A percentile compares a stretch with the other conserved stretches of the same genome.
Evolutionary conservation across 169 alveolate species (phyloP).

Genomic region (Plasmodium relictum): DNA sequence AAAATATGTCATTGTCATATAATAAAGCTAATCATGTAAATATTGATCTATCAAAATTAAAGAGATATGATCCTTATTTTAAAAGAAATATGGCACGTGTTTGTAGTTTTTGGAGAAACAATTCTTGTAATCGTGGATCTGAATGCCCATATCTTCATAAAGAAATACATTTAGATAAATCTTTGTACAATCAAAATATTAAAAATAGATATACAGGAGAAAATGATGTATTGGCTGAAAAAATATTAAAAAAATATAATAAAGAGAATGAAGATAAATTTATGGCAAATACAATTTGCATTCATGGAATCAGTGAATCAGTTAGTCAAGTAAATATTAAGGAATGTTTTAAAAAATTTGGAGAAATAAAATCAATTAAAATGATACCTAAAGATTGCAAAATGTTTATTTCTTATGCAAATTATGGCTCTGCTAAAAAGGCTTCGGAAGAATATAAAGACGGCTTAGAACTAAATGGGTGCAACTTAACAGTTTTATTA

Average conservation of each 20-base stretch:
- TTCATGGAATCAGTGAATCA: constrained; percentile 63
- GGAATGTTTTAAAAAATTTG: constrained; percentile 73
- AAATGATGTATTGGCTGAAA: constrained; percentile 84
- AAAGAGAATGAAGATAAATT: constrained; percentile 26
- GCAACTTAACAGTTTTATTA: constrained; percentile 33
- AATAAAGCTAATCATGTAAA: constrained; percentile 49
- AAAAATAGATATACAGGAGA: constrained; percentile 84
- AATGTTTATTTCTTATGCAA: constrained; percentile 58
- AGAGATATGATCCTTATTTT: constrained; percentile 90
- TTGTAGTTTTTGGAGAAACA: constrained; percentile 95
- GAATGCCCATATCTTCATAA: constrained; percentile 93
- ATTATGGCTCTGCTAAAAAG: constrained; percentile 34
- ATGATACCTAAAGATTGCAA: constrained; percentile 71
- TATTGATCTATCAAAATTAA: constrained; percentile 82
- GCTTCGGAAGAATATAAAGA: constrained; percentile 67
- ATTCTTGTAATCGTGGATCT: constrained; percentile 96
- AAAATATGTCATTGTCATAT: constrained; percentile 63
- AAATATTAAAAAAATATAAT: constrained; percentile 70
- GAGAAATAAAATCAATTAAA: constrained; percentile 72
- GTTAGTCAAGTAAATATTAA: constrained; percentile 44
- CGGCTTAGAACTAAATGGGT: constrained; percentile 57
- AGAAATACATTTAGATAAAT: constrained; percentile 81
- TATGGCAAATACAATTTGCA: constrained; percentile 45
- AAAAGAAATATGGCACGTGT: constrained; percentile 94
- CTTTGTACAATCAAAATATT: constrained; percentile 83